Evolutionary conservation across 345 rosid genomes (phyloP), one percentile per base, ranked within the genome.

Genomic region (Viola odorata): DNA sequence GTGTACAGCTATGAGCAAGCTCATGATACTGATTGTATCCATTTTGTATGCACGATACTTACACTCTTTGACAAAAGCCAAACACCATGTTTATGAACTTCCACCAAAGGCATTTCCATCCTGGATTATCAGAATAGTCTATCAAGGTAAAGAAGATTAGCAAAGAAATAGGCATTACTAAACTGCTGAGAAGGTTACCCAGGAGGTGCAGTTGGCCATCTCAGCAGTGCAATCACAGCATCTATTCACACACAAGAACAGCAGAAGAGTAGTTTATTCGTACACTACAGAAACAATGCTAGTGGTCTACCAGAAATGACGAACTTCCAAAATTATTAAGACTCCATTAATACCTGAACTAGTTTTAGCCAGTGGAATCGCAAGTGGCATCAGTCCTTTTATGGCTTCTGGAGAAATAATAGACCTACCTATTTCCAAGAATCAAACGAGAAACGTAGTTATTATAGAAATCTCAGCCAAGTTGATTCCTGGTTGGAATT

Each of bases 181-280:
- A 23, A 17, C 32, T 23, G 32, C 41, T 16, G 4, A 51, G 6
- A n/a, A 38, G 36, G 65, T 64, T 64, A 64, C 74, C 74, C 74
- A 40, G 69, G 38, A 6, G 74, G 74, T 13, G 74, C 62, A 9
- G 66, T 70, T 53, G 74, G 74, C 74, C 74, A 70, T 60, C 74
- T 70, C 52, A 70, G 51, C 50, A 64, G 57, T 7, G 69, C 74
- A 64, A 60, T 70, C 3, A 64, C 45, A 58, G 55, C 37, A 70
- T 42, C 70, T 42, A 41, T 11, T 11, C 15, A 41, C 37, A 53
- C 51, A 61, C 6, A 57, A 57, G 3, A 5, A 58, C 13, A 61
- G 59, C 57, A 69, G 7, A 23, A 23, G 2, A 23, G 32, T 23
- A 23, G 32, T 23, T 23, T 23, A 23, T 23, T 23, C 32, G 32